Base-by-base conservation (phyloP, 2,329 filamentous ascomycete genomes). In the Byssothecium circinans region DNA sequence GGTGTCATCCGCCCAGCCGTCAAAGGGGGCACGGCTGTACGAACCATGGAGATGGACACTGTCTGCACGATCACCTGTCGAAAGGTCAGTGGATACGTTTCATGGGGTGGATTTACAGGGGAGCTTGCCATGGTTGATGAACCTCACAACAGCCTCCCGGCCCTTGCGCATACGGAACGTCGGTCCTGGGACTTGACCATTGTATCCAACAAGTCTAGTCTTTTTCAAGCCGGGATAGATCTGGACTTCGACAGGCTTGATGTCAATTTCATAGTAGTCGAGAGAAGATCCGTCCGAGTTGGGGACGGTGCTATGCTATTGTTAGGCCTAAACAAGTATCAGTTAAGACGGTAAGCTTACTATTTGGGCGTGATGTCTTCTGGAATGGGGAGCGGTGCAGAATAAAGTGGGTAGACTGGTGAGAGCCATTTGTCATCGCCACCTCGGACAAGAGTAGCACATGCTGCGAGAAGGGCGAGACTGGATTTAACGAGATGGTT, bases 1-100 rank as follows among this genome's bases (percentile, higher is more conserved):
- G 7, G 73, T 63, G 50, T 83, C 80, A 39, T 76, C 74, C 2
- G 79, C 79, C 78, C 78, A 82, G 1, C 79, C 78, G 54, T 79
- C 78, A 41, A 74, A 77, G 8, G 74, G 72, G 8, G 74, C 67
- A 35, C 72, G 63, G 18, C 39, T 50, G 18, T 73, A 77, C 2
- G 76, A 80, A 1, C 80, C 80, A 53, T 82, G 80, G 19, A 82
- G 68, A 68, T 82, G 80, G 25, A 81, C 73, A 4, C 76, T 74
- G 39, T 72, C 76, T 12, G 72, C 68, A 4, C 63, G 58, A 15
- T 65, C 58, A 6, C 70, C 74, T 15, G 70, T 67, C 3, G 62
- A 55, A 10, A 19, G 4, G 18, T 27, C 19, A 39, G 36, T 39
- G 8, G 19, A 10, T 7, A 10, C 3, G 3, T 23, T 15, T 10